These are phyloP conservation scores for Xylaria cubensis DNA, from an alignment of 495 filamentous ascomycete genomes.

Conservation along the genomic window DNA sequence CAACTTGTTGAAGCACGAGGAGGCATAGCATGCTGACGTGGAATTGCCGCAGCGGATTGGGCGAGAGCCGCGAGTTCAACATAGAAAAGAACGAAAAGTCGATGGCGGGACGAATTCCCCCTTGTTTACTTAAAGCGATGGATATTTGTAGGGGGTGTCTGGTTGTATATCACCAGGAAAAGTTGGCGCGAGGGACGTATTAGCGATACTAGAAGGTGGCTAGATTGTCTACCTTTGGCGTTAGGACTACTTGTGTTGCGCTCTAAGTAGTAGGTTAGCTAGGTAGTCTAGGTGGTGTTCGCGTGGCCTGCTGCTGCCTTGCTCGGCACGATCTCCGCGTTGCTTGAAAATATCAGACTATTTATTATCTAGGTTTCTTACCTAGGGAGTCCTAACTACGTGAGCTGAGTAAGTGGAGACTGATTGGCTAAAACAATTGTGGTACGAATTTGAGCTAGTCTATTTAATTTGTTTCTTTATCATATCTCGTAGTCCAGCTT, in stretches of 20 bases:
- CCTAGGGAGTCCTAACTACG: background rate
- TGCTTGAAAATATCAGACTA: background rate
- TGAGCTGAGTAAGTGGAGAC: background rate
- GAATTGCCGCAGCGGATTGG: background rate
- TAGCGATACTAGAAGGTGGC: slow-evolving; percentile 9
- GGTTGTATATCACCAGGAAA: slow-evolving; percentile 4
- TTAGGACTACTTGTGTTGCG: background rate
- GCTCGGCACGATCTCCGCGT: background rate
- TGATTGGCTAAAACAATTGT: background rate
- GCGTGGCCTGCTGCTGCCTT: background rate
- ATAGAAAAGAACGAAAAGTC: background rate
- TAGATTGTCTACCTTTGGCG: background rate
- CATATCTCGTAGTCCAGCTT: slow-evolving; percentile 22
- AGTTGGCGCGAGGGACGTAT: background rate
- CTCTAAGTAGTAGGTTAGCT: background rate
- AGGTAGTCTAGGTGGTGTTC: background rate
- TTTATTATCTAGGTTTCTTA: background rate
- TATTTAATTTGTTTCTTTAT: background rate
- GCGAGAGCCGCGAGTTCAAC: background rate
- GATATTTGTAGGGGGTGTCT: background rate
- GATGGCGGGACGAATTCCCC: background rate
- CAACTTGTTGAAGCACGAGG: background rate
- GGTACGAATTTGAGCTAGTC: background rate
- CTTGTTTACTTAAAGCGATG: background rate
- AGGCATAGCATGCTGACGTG: background rate